Evolutionary conservation across 2,329 filamentous ascomycete species (phyloP), one percentile per base, ranked within the genome.

Genomic region (Ilyonectria mors-panacis): DNA sequence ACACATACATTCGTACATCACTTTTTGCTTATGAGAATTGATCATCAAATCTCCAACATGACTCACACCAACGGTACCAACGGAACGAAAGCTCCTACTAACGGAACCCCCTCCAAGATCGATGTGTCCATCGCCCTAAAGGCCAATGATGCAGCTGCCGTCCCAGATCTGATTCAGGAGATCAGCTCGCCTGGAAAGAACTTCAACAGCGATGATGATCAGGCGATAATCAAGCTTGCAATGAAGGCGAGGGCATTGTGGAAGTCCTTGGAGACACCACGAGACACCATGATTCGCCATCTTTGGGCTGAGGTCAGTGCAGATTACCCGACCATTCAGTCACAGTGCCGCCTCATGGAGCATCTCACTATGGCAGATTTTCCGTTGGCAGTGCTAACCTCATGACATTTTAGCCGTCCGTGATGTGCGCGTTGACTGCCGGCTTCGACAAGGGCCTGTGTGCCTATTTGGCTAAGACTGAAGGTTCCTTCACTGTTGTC

Each of bases 221-320:
- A 69, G 45, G 68, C 70, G 2, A 77, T 80, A 1, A 70, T 78
- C 5, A 71, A 74, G n/a, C 72, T 84, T 2, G 69, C 80, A 15
- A 67, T 75, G 1, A 77, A 80, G 63, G 81, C 81, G 1, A 77
- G 79, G n/a, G 67, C 71, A 0, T 62, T 77, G 1, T 70, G 79
- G 35, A 75, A 77, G 30, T 78, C 81, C 0, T 75, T 84, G 0
- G 84, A 86, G 69, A 85, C 82, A 0, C 85, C 85, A 0, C 78
- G 84, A 7, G 85, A 87, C 74, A 83, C 83, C 0, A 85, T 86
- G 78, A 78, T 85, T 59, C 78, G 82, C 61, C 83, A 85, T 50
- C 78, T 74, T 67, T 86, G 84, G 82, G 82, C 81, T 0, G 78
- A 86, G 78, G 79, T 78, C 70, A 63, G 72, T 47, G 6, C 9